These are phyloP conservation scores for Penicillium sp. DNA, from an alignment of 2,329 filamentous ascomycete species.

Conservation along the genomic window DNA sequence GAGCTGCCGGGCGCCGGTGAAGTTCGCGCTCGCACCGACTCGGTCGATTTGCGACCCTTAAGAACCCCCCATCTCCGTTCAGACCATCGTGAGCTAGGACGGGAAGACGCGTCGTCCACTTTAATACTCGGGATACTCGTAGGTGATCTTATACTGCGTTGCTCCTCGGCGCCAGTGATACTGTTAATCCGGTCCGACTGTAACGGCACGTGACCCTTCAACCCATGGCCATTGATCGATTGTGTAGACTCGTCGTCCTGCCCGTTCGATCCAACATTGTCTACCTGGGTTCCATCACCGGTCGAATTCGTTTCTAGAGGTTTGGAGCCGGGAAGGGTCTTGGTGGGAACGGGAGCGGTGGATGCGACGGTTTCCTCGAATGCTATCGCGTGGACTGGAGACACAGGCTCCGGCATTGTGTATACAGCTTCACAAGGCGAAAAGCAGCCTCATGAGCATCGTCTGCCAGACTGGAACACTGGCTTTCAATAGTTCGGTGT, in stretches of 20 bases:
- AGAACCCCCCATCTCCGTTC: conserved; percentile 41
- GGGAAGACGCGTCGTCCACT: conserved; percentile 31
- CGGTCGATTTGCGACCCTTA: conserved; percentile 29
- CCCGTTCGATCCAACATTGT: not conserved
- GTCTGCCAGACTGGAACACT: not conserved
- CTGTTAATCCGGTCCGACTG: conserved; percentile 6
- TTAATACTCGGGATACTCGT: conserved; percentile 39
- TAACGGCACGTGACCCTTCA: not conserved
- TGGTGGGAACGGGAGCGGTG: conserved; percentile 21
- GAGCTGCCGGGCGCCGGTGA: conserved; percentile 30
- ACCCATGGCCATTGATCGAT: conserved; percentile 14
- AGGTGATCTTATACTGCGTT: conserved; percentile 26
- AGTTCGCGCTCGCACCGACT: conserved; percentile 27
- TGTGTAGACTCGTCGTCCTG: conserved; percentile 12
- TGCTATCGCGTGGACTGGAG: conserved; percentile 23
- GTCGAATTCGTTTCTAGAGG: conserved; percentile 19
- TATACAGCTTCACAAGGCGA: not conserved
- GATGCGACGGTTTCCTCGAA: conserved; percentile 26
- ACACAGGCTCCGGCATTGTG: conserved; percentile 24
- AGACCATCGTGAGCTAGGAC: conserved; percentile 41
- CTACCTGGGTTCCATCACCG: not conserved
- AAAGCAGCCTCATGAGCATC: not conserved
- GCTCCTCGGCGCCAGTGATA: conserved; percentile 17
- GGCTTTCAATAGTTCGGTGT: not conserved
- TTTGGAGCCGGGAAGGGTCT: conserved; percentile 26